Evolutionary conservation across 768 basidiomycete genomes (phyloP).

Genomic region (Suillus occidentalis): DNA sequence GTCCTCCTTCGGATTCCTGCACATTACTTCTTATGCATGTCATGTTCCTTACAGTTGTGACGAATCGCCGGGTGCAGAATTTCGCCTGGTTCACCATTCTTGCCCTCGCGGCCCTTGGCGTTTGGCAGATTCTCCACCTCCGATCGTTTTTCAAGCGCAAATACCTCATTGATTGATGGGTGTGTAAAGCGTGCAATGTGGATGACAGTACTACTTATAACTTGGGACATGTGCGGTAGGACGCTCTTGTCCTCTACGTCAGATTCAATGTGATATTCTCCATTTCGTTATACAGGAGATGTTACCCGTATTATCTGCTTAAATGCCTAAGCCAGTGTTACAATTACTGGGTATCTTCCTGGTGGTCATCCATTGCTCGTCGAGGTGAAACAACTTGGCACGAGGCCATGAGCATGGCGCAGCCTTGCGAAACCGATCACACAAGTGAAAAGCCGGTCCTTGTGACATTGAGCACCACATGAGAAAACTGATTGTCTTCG

Average conservation of each 20-base stretch:
- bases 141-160: conserved; percentile 95
- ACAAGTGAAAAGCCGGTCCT: not conserved
- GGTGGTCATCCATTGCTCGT: not conserved
- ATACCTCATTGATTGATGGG: conserved; percentile 78
- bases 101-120: conserved; percentile 60
- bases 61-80: conserved; percentile 85
- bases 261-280: not conserved
- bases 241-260: not conserved
- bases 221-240: not conserved
- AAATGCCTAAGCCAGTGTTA: not conserved
- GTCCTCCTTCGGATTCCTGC: conserved; percentile 28
- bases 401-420: not conserved
- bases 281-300: not conserved
- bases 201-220: conserved; percentile 1
- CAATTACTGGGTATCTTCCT: not conserved
- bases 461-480: not conserved
- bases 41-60: conserved; percentile 64
- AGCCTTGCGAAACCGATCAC: not conserved
- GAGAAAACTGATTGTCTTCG: not conserved
- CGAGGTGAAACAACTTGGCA: not conserved
- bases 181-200: not conserved
- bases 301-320: not conserved
- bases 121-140: conserved; percentile 95
- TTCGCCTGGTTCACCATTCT: conserved; percentile 90
- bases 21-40: not conserved